Conservation (phyloP, 345 rosid species). For the Geranium brycei region DNA sequence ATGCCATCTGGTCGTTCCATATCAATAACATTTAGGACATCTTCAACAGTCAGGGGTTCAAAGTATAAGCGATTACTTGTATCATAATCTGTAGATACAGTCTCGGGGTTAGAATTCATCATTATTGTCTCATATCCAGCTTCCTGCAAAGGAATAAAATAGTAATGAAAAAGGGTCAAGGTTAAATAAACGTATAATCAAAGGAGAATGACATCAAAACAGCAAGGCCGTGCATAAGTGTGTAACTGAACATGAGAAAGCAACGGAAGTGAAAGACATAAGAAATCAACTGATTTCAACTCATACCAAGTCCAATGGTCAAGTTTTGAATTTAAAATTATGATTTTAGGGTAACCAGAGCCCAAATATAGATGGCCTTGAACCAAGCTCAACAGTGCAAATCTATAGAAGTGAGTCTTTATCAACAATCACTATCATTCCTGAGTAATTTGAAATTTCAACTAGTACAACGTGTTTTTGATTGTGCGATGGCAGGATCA, state of each 20-base stretch:
- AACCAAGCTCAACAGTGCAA: background rate
- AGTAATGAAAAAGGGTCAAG: background rate
- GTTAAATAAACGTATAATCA: constrained; percentile 6
- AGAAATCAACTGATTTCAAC: background rate
- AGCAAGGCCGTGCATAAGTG: background rate
- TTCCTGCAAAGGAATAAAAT: constrained; percentile 32
- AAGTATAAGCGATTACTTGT: constrained; percentile 94
- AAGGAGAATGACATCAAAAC: background rate
- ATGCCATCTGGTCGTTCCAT: constrained; percentile 93
- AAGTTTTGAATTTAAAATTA: background rate
- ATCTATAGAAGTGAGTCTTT: background rate
- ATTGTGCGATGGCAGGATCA: background rate
- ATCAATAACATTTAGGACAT: constrained; percentile 73
- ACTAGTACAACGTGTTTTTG: background rate
- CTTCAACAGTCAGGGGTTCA: constrained; percentile 85
- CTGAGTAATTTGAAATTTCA: background rate
- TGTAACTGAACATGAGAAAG: background rate
- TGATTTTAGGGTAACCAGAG: background rate
- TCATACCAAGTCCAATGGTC: background rate
- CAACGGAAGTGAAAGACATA: background rate
- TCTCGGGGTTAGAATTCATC: constrained; percentile 98
- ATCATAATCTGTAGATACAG: constrained; percentile 92
- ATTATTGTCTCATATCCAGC: constrained; percentile 96
- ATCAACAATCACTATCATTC: background rate
- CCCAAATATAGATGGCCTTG: background rate